Percentiles rank a stretch among this genome's conserved stretches.
Conservation (phyloP, 2,329 filamentous ascomycete species). For the Neopestalotiopsis sp. region DNA sequence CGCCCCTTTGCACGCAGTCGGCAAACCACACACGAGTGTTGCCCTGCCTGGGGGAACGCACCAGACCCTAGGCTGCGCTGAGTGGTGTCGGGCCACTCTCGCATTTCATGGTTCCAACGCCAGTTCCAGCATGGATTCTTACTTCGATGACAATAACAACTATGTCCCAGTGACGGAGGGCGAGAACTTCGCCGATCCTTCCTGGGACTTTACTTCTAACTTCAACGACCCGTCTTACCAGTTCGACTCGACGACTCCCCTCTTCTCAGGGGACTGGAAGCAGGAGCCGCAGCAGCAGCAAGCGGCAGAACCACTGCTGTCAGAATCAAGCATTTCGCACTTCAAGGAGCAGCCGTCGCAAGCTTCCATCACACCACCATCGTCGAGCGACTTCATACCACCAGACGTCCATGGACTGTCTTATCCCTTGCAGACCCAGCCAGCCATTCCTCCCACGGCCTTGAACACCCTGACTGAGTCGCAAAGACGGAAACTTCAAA, state of each 20-base stretch:
- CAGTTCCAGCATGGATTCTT: conserved; percentile 28
- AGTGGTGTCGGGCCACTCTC: conserved; percentile 15
- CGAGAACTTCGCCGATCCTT: conserved; percentile 42
- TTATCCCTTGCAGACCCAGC: conserved; percentile 32
- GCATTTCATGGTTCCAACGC: conserved; percentile 18
- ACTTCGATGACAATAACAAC: conserved; percentile 38
- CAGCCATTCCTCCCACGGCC: conserved; percentile 36
- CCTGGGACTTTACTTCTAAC: conserved; percentile 57
- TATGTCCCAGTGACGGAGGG: conserved; percentile 27
- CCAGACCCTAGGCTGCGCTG: conserved; percentile 12
- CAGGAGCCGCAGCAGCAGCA: conserved; percentile 20
- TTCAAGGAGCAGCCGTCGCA: conserved; percentile 32
- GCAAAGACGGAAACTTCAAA: conserved; percentile 65
- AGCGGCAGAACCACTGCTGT: conserved; percentile 13
- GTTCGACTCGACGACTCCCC: conserved; percentile 42
- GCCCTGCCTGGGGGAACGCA: conserved; percentile 9
- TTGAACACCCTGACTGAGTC: conserved; percentile 58
- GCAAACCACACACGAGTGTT: conserved; percentile 10
- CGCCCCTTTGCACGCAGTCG: conserved; percentile 15
- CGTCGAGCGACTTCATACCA: conserved; percentile 22
- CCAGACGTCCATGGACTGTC: conserved; percentile 31
- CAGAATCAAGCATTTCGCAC: conserved; percentile 28
- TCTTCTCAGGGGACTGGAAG: conserved; percentile 40
- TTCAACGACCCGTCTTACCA: conserved; percentile 54
- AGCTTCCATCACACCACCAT: conserved; percentile 39